Base-by-base conservation (phyloP, 2,329 filamentous ascomycete genomes). In the Plectosphaerella plurivora region DNA sequence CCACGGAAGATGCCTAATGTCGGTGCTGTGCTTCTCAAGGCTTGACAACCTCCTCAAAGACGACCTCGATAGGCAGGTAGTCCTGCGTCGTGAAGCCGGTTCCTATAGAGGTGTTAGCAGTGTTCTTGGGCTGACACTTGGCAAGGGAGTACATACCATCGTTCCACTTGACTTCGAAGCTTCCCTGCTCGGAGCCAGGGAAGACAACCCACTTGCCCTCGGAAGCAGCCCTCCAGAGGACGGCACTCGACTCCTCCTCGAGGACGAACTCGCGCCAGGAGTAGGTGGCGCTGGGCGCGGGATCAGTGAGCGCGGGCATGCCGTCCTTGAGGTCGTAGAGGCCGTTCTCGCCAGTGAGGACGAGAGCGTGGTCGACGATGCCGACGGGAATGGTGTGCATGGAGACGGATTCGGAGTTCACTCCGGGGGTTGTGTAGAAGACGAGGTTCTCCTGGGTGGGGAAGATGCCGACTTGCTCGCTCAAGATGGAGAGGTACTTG, bases 321-420 rank as follows among this genome's bases (percentile, higher is more conserved):
- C 35, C 24, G 35, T 22, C 24, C 14, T 41, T 49, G 47, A 49
- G 47, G 35, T 49, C 47, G 47, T 37, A 49, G 35, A 49, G 47
- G 35, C 18, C 36, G 47, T 42, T 41, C 18, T 37, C 11, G 35
- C 47, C 47, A 35, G 35, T 41, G 22, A 49, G 35, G 11, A 41
- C 47, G 35, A 49, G 47, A 35, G 35, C 12, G 18, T 49, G 35
- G 35, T 41, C 18, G 12, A 49, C 47, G 22, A 49, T 49, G 47
- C 47, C 47, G 20, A 49, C 18, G 36, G 47, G 47, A 11, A 24
- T 25, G 20, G 47, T 44, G 41, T 20, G 15, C 16, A 44, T n/a
- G n/a, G 41, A 44, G 41, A 44, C 47, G 35, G 25, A 36, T 35
- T 16, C 37, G 3, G 35, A 24, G 18, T 37, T 35, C 16, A 25